phyloP scores from a whole-genome alignment of 176 grass and related monocot species.

The Dendrocalamus sinicus region DNA sequence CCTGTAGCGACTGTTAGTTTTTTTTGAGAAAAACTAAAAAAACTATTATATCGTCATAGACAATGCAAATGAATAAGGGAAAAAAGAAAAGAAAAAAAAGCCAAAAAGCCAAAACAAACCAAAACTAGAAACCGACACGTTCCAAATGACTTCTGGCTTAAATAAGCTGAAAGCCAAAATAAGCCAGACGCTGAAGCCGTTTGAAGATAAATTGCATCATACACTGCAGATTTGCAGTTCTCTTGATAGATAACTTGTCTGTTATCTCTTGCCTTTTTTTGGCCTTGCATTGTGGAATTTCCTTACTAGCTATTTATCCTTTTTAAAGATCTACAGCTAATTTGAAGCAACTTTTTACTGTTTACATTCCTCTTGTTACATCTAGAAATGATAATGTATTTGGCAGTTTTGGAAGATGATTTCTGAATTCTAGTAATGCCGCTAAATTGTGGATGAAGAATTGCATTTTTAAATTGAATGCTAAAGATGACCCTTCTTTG shows the following conservation, averaged over 20 bases:
- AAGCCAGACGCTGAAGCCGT: no score
- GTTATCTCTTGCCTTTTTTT: background rate
- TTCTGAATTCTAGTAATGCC: background rate
- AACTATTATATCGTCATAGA: no score
- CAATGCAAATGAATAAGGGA: no score
- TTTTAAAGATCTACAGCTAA: background rate
- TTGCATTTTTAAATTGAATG: background rate
- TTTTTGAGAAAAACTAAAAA: no score
- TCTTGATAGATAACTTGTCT: background rate
- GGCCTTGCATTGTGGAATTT: background rate
- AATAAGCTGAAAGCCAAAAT: no score
- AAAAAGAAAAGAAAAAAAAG: no score
- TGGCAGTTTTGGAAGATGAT: constrained; percentile 19
- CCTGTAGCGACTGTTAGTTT: no score
- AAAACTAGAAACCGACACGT: no score
- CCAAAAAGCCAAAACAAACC: no score
- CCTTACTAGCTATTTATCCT: background rate
- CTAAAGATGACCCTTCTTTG: background rate
- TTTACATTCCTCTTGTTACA: constrained; percentile 13
- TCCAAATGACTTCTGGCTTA: no score
- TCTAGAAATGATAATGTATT: constrained; percentile 1
- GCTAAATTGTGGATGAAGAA: constrained; percentile 14
- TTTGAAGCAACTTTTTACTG: background rate
- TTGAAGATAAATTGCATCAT: background rate
- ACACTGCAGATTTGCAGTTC: background rate